Evolutionary conservation across 345 rosid genomes (phyloP), one percentile per base, ranked within the genome.

Genomic region (Sisymbrium altissimum): DNA sequence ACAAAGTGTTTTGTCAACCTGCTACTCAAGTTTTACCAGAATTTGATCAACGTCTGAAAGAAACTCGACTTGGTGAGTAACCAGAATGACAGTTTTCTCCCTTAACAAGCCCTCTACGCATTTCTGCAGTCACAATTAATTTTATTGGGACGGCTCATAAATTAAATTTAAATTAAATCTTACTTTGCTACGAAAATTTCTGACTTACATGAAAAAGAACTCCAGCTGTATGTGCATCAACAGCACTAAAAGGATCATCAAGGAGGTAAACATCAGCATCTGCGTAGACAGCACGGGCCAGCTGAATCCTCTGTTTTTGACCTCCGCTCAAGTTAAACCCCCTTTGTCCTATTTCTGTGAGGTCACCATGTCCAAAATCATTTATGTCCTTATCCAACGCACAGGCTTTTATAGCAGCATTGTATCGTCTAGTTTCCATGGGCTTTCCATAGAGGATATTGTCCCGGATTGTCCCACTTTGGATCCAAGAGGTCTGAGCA

Each of bases 271-370:
- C 83, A 72, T 89, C 91, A 9, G 91, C 93, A 39, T 89, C 89
- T 0, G 82, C 86, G 38, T 91, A 91, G 69, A 88, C 84, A 4
- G 91, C 97, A 27, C 97, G 85, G 6, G 92, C 95, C 32, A 91
- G 86, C 79, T 88, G 92, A 75, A 91, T 86, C 74, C 97, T 81
- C 75, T 89, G 95, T 72, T 87, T 91, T 82, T 91, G 97, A 62
- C 97, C 97, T 64, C 97, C 95, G n/a, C 97, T 91, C 91, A 89
- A 74, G 83, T 91, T 89, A 71, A 91, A 81, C 44, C 95, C 95
- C 79, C 97, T 81, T 75, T 91, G 91, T 61, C 97, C 92, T 66
- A 91, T 89, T 75, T 88, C 92, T 1, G 93, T 91, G 55, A 85
- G 86, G 75, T 91, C 97, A 36, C 95, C 93, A 75, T 91, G 87